A percentile compares a stretch with the other conserved stretches of the same genome.
Conservation (phyloP, 2,329 filamentous ascomycete species). For the Lasiodiplodia hormozganensis region DNA sequence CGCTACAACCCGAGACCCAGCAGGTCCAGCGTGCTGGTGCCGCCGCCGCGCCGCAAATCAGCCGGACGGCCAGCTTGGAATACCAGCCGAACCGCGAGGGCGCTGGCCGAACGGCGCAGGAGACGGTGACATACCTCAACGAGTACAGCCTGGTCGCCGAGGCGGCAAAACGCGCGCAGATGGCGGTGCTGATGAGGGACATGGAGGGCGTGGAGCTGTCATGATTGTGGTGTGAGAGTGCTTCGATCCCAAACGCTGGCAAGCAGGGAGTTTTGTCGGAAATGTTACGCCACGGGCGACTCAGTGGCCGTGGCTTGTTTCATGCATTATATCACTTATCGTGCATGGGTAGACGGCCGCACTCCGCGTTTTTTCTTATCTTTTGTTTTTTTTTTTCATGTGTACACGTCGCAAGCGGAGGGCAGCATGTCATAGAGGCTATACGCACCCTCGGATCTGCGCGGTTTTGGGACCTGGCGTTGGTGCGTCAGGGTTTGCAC, state of each 20-base stretch:
- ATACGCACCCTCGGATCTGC: constrained; percentile 15
- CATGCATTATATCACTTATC: constrained; percentile 9
- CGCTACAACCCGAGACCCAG: constrained; percentile 39
- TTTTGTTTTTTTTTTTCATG: neutral
- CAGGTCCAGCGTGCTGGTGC: constrained; percentile 35
- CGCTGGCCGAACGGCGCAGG: constrained; percentile 46
- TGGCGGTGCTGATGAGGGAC: constrained; percentile 87
- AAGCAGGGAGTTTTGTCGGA: neutral
- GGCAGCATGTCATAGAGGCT: constrained; percentile 14
- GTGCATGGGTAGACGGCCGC: constrained; percentile 18
- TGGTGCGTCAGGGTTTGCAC: constrained; percentile 14
- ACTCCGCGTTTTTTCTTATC: neutral
- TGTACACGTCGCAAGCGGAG: constrained; percentile 3
- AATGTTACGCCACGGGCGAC: neutral
- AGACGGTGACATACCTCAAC: constrained; percentile 71
- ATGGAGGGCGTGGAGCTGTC: constrained; percentile 73
- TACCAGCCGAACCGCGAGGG: constrained; percentile 45
- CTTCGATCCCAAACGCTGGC: constrained; percentile 1
- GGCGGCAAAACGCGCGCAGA: constrained; percentile 90
- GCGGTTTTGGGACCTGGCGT: constrained; percentile 7
- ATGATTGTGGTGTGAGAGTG: constrained; percentile 26
- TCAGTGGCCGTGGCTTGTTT: constrained; percentile 2
- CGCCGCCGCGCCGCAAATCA: constrained; percentile 19
- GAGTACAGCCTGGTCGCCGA: constrained; percentile 89
- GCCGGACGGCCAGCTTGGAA: constrained; percentile 36